These are phyloP conservation scores for Hirsutella rhossiliensis DNA, from an alignment of 2,329 filamentous ascomycete genomes.

Conservation along the genomic window DNA sequence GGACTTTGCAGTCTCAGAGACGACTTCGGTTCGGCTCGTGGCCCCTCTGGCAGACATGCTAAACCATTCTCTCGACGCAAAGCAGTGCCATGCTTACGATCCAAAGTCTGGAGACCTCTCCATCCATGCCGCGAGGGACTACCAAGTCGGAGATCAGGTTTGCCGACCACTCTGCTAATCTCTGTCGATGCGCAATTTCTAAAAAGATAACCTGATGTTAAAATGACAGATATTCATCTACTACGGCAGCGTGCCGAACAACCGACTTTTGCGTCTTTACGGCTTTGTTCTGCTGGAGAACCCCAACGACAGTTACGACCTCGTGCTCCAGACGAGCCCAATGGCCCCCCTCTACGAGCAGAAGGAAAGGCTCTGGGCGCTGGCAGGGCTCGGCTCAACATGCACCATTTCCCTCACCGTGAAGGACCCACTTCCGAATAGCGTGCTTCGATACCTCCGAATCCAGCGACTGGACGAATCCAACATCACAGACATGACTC, in stretches of 20 bases:
- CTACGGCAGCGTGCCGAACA: conserved; percentile 21
- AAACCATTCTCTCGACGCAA: conserved; percentile 20
- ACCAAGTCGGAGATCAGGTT: conserved; percentile 22
- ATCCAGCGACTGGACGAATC: conserved; percentile 20
- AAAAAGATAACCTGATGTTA: not conserved
- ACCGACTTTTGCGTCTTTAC: conserved; percentile 23
- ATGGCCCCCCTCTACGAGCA: conserved; percentile 19
- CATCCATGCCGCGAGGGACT: conserved; percentile 13
- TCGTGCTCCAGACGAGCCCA: conserved; percentile 21
- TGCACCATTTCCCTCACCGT: conserved; percentile 20
- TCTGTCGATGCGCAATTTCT: conserved; percentile 1
- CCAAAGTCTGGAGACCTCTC: conserved; percentile 17
- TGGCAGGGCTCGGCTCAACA: conserved; percentile 17
- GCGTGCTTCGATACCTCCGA: conserved; percentile 21
- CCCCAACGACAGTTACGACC: conserved; percentile 22
- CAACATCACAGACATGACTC: conserved; percentile 13
- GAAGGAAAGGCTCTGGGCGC: conserved; percentile 21
- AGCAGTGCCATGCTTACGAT: conserved; percentile 23
- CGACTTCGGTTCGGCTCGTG: conserved; percentile 8
- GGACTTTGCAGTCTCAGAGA: conserved; percentile 14
- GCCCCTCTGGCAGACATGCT: conserved; percentile 24
- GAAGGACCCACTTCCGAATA: conserved; percentile 18
- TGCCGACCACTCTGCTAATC: no score
- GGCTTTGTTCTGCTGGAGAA: conserved; percentile 22
- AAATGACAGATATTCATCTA: conserved; percentile 17